Percentiles rank a stretch among this genome's conserved stretches.
These are phyloP conservation scores for Vigna trinervia DNA, from an alignment of 306 rosid species.

Conservation along the genomic window DNA sequence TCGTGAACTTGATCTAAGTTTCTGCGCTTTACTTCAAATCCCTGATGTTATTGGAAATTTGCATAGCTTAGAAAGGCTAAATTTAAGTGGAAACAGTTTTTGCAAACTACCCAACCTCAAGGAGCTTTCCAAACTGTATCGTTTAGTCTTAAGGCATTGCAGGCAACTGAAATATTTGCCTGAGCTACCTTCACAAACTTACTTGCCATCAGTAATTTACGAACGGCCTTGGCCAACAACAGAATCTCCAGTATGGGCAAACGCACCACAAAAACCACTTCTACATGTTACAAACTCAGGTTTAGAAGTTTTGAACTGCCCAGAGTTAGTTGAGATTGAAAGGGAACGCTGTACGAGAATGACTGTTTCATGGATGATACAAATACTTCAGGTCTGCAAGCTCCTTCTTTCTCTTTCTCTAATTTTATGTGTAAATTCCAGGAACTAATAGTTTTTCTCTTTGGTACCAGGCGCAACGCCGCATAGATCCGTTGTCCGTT, in stretches of 20 bases:
- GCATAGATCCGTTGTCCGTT: no score
- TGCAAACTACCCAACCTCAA: not conserved
- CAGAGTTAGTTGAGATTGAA: not conserved
- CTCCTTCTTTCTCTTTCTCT: not conserved
- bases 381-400: not conserved
- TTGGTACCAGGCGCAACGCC: no score
- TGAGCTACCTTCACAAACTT: not conserved
- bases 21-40: not conserved
- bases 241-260: not conserved
- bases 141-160: not conserved
- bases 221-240: not conserved
- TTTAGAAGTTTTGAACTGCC: not conserved
- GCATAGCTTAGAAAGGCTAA: not conserved
- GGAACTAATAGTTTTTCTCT: no score
- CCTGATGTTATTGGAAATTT: not conserved
- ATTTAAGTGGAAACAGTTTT: not conserved
- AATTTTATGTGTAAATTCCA: no score
- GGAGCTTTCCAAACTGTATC: not conserved
- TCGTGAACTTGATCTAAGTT: slow-evolving; percentile 7
- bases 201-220: not conserved
- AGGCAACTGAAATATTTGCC: not conserved
- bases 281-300: not conserved
- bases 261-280: no score
- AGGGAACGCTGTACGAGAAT: not conserved
- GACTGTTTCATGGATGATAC: slow-evolving; percentile 2